These are phyloP conservation scores for Leucosporidium yakuticum DNA, from an alignment of 768 basidiomycete genomes.

Conservation along the genomic window DNA sequence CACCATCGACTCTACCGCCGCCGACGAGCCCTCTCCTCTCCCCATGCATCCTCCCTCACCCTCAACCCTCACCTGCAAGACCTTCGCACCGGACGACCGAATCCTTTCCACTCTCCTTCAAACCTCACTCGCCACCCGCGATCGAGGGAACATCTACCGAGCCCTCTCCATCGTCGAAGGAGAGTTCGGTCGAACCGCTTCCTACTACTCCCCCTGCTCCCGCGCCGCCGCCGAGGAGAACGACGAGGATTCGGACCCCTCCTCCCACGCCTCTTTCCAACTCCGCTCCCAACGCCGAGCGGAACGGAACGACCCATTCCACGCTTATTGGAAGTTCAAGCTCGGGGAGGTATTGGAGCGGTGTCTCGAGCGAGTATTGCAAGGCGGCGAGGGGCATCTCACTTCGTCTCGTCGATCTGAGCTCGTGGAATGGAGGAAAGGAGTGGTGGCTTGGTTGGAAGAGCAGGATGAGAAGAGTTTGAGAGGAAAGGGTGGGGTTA, in stretches of 20 bases:
- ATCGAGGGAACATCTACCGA: conserved; percentile 5
- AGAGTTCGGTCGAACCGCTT: background rate
- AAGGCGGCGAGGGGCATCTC: conserved; percentile 3
- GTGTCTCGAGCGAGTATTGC: background rate
- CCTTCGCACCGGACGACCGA: background rate
- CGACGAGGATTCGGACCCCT: background rate
- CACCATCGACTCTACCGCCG: background rate
- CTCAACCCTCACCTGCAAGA: background rate
- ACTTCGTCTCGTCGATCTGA: background rate
- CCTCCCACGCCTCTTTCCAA: background rate
- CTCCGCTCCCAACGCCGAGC: background rate
- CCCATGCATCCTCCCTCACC: background rate
- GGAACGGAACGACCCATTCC: background rate
- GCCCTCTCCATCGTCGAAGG: background rate
- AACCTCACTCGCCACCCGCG: conserved; percentile 4
- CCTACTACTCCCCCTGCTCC: background rate
- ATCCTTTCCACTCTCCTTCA: conserved; percentile 5
- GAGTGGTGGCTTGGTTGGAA: background rate
- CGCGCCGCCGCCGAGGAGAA: background rate
- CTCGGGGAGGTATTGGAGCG: conserved; percentile 6
- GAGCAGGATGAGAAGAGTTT: conserved; percentile 2
- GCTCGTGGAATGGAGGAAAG: background rate
- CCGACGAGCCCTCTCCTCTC: background rate
- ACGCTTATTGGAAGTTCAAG: background rate
- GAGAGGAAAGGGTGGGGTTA: background rate